Evolutionary conservation across 805 yeast species (phyloP), one percentile per base, ranked within the genome.

Genomic region (Yarrowia osloensis): DNA sequence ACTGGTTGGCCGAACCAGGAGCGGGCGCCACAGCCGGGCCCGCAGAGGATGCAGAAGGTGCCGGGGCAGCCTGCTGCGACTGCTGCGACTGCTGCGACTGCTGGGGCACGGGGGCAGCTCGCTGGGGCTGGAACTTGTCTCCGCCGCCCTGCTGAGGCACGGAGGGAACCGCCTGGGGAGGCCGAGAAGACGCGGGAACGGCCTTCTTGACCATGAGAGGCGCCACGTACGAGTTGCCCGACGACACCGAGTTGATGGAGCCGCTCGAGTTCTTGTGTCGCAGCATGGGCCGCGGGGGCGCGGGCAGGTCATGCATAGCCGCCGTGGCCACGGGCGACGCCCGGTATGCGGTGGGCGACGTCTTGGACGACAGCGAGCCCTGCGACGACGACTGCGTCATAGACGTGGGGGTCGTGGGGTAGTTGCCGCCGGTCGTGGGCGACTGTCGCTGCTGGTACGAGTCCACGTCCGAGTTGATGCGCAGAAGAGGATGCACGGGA

Each of bases 201-300:
- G 50, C 28, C 54, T 61, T 61, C 54, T 61, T 61, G 42, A 61
- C 66, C 66, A 61, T 46, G 33, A 61, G 66, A 24, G 66, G 66
- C 11, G 66, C 66, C 2, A 61, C 66, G 33, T 29, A 35, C 13
- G 66, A 31, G 47, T 29, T 31, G 17, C 54, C 54, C 2, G 54
- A 31, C 26, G 66, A 42, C 19, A 44, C 52, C 5, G 66, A 61
- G 42, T 61, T 61, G 66, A 44, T 42, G 19, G 42, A 31, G 2
- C 52, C 33, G 5, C 24, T 31, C 5, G 66, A 61, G 22, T n/a
- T 21, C 44, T 61, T 42, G 31, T 61, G 66, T n/a, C 66, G 40
- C 33, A 61, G 44, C 52, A 61, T 46, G 22, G 66, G 66, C 3
- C 66, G 40, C 12, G 15, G 40, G 7, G 66, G 66, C 1, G 54